Evolutionary conservation across 192 early-diverging fungal species (phyloP), one percentile per base, ranked within the genome.

Genomic region (Umbelopsis ramanniana): DNA sequence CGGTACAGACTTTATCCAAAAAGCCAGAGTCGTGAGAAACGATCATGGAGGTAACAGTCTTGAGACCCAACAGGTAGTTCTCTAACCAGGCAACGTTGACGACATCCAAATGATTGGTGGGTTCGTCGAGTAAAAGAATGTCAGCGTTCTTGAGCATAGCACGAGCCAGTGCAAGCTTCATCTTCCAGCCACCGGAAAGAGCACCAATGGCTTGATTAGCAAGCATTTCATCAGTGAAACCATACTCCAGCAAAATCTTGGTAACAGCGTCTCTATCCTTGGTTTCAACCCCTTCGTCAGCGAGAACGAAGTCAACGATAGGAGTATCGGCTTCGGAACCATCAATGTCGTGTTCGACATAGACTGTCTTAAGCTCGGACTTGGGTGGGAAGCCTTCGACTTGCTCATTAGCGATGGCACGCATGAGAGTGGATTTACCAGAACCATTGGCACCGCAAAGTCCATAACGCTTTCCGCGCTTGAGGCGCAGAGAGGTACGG

Each of bases 161-260:
- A 83, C 92, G 90, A 35, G 92, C 92, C 74, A 95, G 86, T 80
- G 88, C 91, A 52, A 94, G 82, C 87, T 93, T 94, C 93, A 95
- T 95, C 83, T 93, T 92, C 93, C 93, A 95, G 74, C 93, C 93
- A 83, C 93, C 93, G 71, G 90, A 92, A 19, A 95, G 89, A 33
- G 88, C 84, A 53, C 89, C 90, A 79, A 94, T 90, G 53, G 88
- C 75, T 67, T 67, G 57, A 67, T 89, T 82, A 50, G 80, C 82
- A 72, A 89, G 84, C 82, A 82, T 82, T 63, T 85, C 83, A 46
- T 89, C 89, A 66, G 83, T 79, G 84, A 94, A 94, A 67, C 91
- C 91, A 77, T 92, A 86, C 47, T 81, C 77, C 67, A 74, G 79
- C 53, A 94, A 80, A 74, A 84, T 81, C 54, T 78, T 74, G 48